A percentile compares a stretch with the other conserved stretches of the same genome.
These are phyloP conservation scores for Trichoderma cornu-damae DNA, from an alignment of 2,329 filamentous ascomycete species.

Conservation along the genomic window DNA sequence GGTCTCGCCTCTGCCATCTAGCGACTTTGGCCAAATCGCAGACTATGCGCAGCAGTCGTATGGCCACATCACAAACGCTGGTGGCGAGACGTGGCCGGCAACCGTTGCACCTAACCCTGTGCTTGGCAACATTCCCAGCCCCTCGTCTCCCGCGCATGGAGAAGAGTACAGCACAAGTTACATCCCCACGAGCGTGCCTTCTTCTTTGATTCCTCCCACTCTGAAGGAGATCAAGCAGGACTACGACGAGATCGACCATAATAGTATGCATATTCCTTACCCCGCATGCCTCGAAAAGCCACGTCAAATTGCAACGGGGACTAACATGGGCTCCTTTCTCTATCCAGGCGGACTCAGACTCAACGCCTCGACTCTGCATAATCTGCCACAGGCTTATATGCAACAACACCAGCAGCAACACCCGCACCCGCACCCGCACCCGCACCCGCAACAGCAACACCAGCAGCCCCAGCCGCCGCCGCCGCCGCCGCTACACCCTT, in stretches of 20 bases:
- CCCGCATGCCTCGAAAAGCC: constrained; percentile 4
- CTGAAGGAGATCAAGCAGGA: constrained; percentile 38
- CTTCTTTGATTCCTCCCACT: constrained; percentile 37
- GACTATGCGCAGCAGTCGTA: constrained; percentile 39
- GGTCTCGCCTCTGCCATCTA: constrained; percentile 41
- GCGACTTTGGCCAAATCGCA: constrained; percentile 41
- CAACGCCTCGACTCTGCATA: constrained; percentile 24
- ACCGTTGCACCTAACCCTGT: constrained; percentile 39
- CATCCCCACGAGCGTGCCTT: constrained; percentile 46
- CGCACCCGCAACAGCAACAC: constrained; percentile 25
- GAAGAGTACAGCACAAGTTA: constrained; percentile 46
- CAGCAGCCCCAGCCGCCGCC: constrained; percentile 13
- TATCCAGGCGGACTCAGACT: constrained; percentile 28
- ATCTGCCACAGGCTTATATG: constrained; percentile 27
- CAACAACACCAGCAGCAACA: constrained; percentile 29
- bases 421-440: constrained; percentile 26
- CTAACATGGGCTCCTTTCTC: constrained; percentile 16
- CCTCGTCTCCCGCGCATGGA: constrained; percentile 44
- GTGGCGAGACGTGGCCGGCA: constrained; percentile 44
- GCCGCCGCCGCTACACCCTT: constrained; percentile 2
- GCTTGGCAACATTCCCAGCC: constrained; percentile 48
- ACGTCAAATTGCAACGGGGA: constrained; percentile 21
- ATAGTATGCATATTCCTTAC: constrained; percentile 26
- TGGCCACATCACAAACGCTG: constrained; percentile 37
- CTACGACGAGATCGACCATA: constrained; percentile 35